Conservation (phyloP, 495 filamentous ascomycete genomes). For the Letharia columbiana region DNA sequence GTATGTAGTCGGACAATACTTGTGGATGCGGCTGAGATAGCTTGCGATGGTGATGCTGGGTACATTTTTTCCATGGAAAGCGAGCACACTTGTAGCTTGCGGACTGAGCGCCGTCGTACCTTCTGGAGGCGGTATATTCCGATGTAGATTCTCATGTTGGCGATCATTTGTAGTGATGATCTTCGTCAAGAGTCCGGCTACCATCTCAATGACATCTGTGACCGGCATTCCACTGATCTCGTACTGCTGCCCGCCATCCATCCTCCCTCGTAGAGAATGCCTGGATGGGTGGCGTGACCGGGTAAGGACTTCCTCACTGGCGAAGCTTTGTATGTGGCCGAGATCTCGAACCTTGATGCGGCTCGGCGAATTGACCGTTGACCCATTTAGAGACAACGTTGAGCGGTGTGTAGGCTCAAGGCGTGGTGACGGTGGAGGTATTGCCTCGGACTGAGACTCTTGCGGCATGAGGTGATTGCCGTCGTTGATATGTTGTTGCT, state of each 20-base stretch:
- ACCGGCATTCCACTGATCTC: conserved; percentile 99
- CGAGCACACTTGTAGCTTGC: conserved; percentile 82
- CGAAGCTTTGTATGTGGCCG: conserved; percentile 83
- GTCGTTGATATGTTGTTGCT: neutral
- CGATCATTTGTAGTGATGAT: conserved; percentile 95
- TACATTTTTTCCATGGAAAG: conserved; percentile 99
- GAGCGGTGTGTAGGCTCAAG: conserved; percentile 46
- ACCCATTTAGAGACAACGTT: conserved; percentile 42
- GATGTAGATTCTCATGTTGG: conserved; percentile 75
- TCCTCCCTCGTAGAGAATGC: conserved; percentile 35
- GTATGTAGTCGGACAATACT: conserved; percentile 97
- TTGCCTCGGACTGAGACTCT: conserved; percentile 16
- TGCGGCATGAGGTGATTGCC: conserved; percentile 13
- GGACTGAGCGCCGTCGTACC: conserved; percentile 58
- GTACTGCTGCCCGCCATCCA: conserved; percentile 49
- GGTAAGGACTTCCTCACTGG: conserved; percentile 59
- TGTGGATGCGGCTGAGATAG: conserved; percentile 94
- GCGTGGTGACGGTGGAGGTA: conserved; percentile 45
- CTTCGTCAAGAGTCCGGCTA: conserved; percentile 93
- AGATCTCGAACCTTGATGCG: conserved; percentile 78
- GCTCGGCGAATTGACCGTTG: conserved; percentile 55
- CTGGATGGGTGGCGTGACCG: conserved; percentile 35
- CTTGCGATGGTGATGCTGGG: conserved; percentile 94
- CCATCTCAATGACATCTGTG: conserved; percentile 98
- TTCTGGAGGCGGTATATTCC: conserved; percentile 59